Evolutionary conservation across 176 grass and related monocot genomes (phyloP).

Genomic region (Musa acuminata): DNA sequence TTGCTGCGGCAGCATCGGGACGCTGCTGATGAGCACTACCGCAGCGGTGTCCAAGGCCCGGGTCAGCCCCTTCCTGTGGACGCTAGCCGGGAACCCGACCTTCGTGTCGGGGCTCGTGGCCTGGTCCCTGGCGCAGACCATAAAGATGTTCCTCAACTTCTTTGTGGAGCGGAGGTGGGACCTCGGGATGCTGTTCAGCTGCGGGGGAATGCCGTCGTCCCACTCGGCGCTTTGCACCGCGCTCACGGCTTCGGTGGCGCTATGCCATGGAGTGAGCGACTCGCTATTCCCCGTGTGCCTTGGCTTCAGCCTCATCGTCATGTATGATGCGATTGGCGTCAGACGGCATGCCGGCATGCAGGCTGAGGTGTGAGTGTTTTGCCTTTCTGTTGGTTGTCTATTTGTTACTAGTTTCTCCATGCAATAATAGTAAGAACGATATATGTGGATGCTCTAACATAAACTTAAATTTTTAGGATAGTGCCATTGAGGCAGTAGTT

Average conservation of each 20-base stretch:
- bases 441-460: no score
- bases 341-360: slow-evolving; percentile 96
- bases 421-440: not conserved
- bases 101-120: slow-evolving; percentile 80
- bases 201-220: slow-evolving; percentile 93
- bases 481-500: no score
- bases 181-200: slow-evolving; percentile 68
- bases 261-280: slow-evolving; percentile 81
- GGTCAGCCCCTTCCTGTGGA: slow-evolving; percentile 57
- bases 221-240: slow-evolving; percentile 88
- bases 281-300: slow-evolving; percentile 89
- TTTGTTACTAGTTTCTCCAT: not conserved
- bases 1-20: slow-evolving; percentile 48
- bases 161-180: slow-evolving; percentile 85
- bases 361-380: slow-evolving; percentile 55
- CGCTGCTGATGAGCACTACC: slow-evolving; percentile 91
- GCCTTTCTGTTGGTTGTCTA: not conserved
- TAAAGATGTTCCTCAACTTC: slow-evolving; percentile 72
- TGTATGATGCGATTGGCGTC: slow-evolving; percentile 94
- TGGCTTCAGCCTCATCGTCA: slow-evolving; percentile 80
- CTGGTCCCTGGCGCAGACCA: slow-evolving; percentile 62
- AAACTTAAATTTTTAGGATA: no score
- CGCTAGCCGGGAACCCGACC: slow-evolving; percentile 77
- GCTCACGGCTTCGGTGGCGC: slow-evolving; percentile 77
- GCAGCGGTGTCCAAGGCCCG: slow-evolving; percentile 62